These are phyloP conservation scores for Austroboletus niveus DNA, from an alignment of 1,284 basidiomycete species.

Conservation along the genomic window DNA sequence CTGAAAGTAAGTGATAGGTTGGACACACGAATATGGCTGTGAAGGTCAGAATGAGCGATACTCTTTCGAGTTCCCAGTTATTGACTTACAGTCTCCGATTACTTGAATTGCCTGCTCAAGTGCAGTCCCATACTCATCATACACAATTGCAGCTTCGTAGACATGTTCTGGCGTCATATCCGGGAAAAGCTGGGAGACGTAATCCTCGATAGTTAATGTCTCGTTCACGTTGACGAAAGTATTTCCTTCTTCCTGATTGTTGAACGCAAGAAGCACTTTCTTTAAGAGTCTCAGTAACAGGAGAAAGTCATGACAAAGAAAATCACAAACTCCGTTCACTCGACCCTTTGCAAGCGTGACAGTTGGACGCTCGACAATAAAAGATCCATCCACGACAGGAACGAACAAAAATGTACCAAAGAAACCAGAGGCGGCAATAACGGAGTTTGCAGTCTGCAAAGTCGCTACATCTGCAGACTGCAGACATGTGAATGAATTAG, in stretches of 20 bases:
- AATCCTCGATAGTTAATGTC: slow-evolving; percentile 13
- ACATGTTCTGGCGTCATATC: slow-evolving; percentile 9
- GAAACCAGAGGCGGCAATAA: slow-evolving; percentile 20
- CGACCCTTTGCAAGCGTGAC: slow-evolving; percentile 23
- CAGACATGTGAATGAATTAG: slow-evolving; percentile 29
- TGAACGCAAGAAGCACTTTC: slow-evolving; percentile 11
- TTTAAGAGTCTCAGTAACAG: not conserved
- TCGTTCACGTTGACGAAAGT: slow-evolving; percentile 12
- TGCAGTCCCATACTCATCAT: slow-evolving; percentile 11
- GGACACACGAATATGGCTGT: slow-evolving; percentile 26
- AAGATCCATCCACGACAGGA: slow-evolving; percentile 36
- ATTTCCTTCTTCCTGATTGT: slow-evolving; percentile 21
- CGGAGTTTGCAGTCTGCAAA: slow-evolving; percentile 20
- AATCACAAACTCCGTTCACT: slow-evolving; percentile 10
- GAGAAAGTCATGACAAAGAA: not conserved
- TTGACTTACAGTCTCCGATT: slow-evolving; percentile 23
- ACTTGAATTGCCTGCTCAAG: slow-evolving; percentile 14
- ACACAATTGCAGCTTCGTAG: slow-evolving; percentile 8
- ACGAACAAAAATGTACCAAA: slow-evolving; percentile 28
- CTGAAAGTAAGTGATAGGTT: slow-evolving; percentile 16
- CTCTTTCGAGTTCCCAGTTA: not conserved
- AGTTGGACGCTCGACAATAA: slow-evolving; percentile 35
- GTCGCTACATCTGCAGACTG: slow-evolving; percentile 16
- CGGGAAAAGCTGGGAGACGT: slow-evolving; percentile 24
- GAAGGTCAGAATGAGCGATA: not conserved